Evolutionary conservation across 129 eudicot genomes (phyloP).

Genomic region (carrot (Daucus carota)): DH1_v3.0 NC_030381.2:48609501-48610000

Average conservation of each 20-base stretch:
- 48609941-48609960: slow-evolving; percentile 57
- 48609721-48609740: not conserved
- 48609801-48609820: not conserved
- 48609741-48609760: not conserved
- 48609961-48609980: slow-evolving; percentile 59
- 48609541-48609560: not conserved
- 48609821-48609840: not conserved
- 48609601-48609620: not conserved
- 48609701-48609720: not conserved
- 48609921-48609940: slow-evolving; percentile 60
- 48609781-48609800: not conserved
- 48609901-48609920: slow-evolving; percentile 45
- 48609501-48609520: not conserved
- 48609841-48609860: slow-evolving; percentile 67
- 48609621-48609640: not conserved
- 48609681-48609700: not conserved
- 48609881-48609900: slow-evolving; percentile 60
- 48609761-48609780: not conserved
- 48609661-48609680: not conserved
- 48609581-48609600: not conserved
- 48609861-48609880: slow-evolving; percentile 66
- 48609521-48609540: not conserved
- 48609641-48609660: not conserved
- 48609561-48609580: not conserved
- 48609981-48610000: slow-evolving; percentile 52